Percentiles rank a stretch among this genome's conserved stretches.
These are phyloP conservation scores for Penicillium sp. DNA, from an alignment of 2,329 filamentous ascomycete genomes.

Conservation along the genomic window DNA sequence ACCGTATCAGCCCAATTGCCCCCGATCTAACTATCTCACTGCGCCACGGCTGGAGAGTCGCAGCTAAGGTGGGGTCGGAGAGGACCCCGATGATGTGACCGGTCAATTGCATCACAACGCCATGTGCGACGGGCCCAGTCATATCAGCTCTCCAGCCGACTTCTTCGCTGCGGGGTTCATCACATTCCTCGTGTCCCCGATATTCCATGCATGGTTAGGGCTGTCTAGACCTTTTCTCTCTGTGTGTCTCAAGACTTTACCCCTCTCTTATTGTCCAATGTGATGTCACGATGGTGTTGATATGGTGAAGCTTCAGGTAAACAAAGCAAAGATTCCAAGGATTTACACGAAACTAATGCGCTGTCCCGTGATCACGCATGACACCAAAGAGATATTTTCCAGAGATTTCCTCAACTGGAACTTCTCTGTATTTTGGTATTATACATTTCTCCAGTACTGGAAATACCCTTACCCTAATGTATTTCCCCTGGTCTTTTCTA, in stretches of 20 bases:
- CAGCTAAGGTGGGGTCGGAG: conserved; percentile 21
- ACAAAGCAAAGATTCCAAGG: conserved; percentile 17
- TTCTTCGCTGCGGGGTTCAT: conserved; percentile 27
- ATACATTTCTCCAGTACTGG: conserved; percentile 10
- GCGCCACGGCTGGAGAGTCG: conserved; percentile 11
- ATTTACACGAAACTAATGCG: conserved; percentile 22
- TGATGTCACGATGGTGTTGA: conserved; percentile 22
- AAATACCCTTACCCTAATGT: conserved; percentile 20
- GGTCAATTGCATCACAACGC: conserved; percentile 24
- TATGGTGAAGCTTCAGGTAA: conserved; percentile 15
- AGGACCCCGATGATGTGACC: conserved; percentile 23
- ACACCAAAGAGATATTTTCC: conserved; percentile 14
- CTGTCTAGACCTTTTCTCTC: conserved; percentile 14
- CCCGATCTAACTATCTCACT: conserved; percentile 14
- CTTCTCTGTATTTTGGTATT: conserved; percentile 1
- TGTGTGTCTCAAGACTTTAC: neutral
- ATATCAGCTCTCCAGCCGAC: conserved; percentile 16
- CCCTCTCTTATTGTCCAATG: neutral
- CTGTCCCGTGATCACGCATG: conserved; percentile 28
- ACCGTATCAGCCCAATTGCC: conserved; percentile 7
- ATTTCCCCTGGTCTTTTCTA: conserved; percentile 6
- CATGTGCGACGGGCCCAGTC: conserved; percentile 27
- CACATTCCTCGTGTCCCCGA: conserved; percentile 17
- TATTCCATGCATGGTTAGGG: neutral
- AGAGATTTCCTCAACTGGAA: neutral